Evolutionary conservation across 2,329 filamentous ascomycete genomes (phyloP).

Genomic region (Apiospora sp.): DNA sequence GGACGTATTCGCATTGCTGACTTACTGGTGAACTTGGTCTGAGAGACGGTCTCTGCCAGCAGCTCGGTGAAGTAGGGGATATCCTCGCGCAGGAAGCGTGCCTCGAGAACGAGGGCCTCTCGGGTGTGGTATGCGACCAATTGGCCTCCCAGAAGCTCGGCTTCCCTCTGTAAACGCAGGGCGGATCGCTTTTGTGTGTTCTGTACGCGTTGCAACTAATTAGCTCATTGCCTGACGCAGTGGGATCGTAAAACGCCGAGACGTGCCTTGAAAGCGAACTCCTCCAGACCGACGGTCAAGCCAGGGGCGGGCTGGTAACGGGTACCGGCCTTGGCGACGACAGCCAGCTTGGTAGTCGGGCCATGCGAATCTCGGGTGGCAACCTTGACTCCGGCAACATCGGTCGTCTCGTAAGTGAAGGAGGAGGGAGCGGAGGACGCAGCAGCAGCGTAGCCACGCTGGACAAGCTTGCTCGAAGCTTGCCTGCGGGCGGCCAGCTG

Average conservation of each 20-base stretch:
- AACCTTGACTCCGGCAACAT: conserved; percentile 89
- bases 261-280: conserved; percentile 95
- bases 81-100: conserved; percentile 94
- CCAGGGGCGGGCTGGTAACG: conserved; percentile 91
- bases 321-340: conserved; percentile 94
- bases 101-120: conserved; percentile 90
- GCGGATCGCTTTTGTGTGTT: conserved; percentile 89
- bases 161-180: conserved; percentile 91
- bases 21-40: conserved; percentile 86
- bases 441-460: conserved; percentile 63
- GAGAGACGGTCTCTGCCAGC: conserved; percentile 86
- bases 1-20: conserved; percentile 30
- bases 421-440: conserved; percentile 65
- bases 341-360: conserved; percentile 87
- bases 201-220: conserved; percentile 58
- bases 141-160: conserved; percentile 93
- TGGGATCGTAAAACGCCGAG: conserved; percentile 25
- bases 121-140: conserved; percentile 88
- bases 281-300: conserved; percentile 87
- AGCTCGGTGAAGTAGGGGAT: conserved; percentile 98
- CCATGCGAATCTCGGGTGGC: conserved; percentile 89
- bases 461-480: conserved; percentile 62
- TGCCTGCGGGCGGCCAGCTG: conserved; percentile 65
- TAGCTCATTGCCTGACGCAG: conserved; percentile 62
- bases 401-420: conserved; percentile 87